Conservation (phyloP, 108 stramenopile species). For the Pseudonitzschia multiseries region DNA sequence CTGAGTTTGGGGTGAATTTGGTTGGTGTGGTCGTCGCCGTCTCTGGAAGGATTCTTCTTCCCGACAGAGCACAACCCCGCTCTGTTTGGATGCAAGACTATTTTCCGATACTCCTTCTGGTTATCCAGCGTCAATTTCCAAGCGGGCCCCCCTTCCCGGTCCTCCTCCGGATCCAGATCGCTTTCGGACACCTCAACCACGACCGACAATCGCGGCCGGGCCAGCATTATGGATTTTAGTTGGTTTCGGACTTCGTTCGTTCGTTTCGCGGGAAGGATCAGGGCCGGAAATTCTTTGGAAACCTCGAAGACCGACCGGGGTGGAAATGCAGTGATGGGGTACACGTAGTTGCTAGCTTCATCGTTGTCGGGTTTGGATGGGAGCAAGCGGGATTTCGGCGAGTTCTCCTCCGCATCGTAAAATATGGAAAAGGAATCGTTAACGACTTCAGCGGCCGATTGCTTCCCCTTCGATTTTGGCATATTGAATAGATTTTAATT, state of each 20-base stretch:
- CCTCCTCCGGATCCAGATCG: conserved; percentile 9
- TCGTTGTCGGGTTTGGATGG: not conserved
- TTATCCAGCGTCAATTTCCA: conserved; percentile 21
- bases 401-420: not conserved
- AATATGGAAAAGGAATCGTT: not conserved
- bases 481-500: too few species aligned
- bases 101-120: conserved; percentile 42
- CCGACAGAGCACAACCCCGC: too few species aligned
- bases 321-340: conserved; percentile 42
- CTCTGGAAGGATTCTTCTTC: not conserved
- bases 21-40: not conserved
- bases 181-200: conserved; percentile 34
- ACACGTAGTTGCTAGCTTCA: conserved; percentile 10
- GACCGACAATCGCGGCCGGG: conserved; percentile 59
- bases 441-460: too few species aligned
- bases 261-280: conserved; percentile 62
- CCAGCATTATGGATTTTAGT: conserved; percentile 50
- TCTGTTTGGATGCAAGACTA: conserved; percentile 37
- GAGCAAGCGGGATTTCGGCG: not conserved
- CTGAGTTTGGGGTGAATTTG: conserved; percentile 20
- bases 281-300: conserved; percentile 47
- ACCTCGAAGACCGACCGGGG: conserved; percentile 29
- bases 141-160: not conserved
- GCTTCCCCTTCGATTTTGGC: too few species aligned
- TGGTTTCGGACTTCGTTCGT: conserved; percentile 55